Conservation (phyloP, 202 grass and related monocot species). For the Brachypodium distachyon region DNA sequence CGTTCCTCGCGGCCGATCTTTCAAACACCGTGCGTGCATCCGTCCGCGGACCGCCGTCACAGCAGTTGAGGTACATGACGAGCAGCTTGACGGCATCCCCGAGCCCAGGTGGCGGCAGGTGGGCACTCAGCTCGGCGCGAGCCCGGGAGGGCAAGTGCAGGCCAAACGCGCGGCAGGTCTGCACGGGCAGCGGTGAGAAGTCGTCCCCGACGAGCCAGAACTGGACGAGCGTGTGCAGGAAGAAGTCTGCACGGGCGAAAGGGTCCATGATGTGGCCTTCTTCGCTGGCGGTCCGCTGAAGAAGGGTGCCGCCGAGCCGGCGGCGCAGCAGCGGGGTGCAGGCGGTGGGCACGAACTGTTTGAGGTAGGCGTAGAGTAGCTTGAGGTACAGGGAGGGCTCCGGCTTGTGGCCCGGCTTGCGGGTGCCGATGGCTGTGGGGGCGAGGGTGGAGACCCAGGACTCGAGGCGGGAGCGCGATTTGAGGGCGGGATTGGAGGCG, state of each 20-base stretch:
- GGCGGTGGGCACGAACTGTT: slow-evolving; percentile 31
- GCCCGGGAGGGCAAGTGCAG: slow-evolving; percentile 13
- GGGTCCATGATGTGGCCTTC: background rate
- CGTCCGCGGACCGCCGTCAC: background rate
- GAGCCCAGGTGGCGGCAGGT: slow-evolving; percentile 51
- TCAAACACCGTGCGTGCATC: slow-evolving; percentile 12
- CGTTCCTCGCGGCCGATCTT: slow-evolving; percentile 5
- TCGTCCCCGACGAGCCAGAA: slow-evolving; percentile 87
- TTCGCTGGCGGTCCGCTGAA: slow-evolving; percentile 32
- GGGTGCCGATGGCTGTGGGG: background rate
- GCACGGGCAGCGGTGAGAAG: slow-evolving; percentile 55
- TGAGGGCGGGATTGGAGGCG: background rate
- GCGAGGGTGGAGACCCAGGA: slow-evolving; percentile 64
- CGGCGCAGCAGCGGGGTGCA: background rate
- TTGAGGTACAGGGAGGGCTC: slow-evolving; percentile 47
- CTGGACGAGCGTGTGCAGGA: slow-evolving; percentile 60
- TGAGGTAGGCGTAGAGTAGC: slow-evolving; percentile 64
- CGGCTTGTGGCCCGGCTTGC: slow-evolving; percentile 32
- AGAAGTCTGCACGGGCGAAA: slow-evolving; percentile 50
- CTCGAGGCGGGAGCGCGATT: slow-evolving; percentile 44
- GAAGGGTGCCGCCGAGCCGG: slow-evolving; percentile 18
- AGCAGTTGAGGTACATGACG: slow-evolving; percentile 49
- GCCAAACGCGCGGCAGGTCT: background rate
- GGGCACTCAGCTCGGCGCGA: slow-evolving; percentile 14
- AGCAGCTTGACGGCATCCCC: slow-evolving; percentile 51